phyloP scores from a whole-genome alignment of 768 basidiomycete species.

The Boletus fagicola region DNA sequence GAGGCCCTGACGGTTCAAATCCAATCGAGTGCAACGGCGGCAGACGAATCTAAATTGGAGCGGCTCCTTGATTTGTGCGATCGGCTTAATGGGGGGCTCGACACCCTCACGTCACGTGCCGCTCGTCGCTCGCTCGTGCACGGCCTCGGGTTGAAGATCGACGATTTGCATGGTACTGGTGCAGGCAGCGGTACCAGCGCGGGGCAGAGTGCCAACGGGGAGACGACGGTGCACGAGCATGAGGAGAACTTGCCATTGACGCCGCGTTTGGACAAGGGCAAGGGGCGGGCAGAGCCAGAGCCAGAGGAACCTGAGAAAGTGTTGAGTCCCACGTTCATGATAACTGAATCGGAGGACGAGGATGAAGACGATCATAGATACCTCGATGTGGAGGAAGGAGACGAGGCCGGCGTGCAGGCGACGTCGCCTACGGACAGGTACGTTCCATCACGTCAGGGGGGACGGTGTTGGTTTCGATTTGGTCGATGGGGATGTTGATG shows the following conservation, averaged over 20 bases:
- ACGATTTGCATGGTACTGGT: conserved; percentile 26
- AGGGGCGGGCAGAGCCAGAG: conserved; percentile 66
- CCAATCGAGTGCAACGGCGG: conserved; percentile 39
- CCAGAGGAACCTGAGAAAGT: conserved; percentile 69
- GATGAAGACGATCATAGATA: conserved; percentile 41
- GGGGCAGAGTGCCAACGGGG: conserved; percentile 2
- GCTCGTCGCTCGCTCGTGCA: conserved; percentile 42
- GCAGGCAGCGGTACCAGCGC: conserved; percentile 35
- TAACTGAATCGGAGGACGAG: conserved; percentile 53
- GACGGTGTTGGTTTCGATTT: not conserved
- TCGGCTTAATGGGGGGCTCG: conserved; percentile 55
- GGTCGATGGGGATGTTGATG: not conserved
- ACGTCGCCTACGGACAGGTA: conserved; percentile 50
- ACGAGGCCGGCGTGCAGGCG: conserved; percentile 18
- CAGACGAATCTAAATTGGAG: conserved; percentile 60
- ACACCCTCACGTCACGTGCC: conserved; percentile 40
- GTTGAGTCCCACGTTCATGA: conserved; percentile 62
- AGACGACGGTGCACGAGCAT: conserved; percentile 11
- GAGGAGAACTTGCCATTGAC: conserved; percentile 45
- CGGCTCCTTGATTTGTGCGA: conserved; percentile 75
- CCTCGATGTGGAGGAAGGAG: conserved; percentile 38
- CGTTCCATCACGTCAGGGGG: conserved; percentile 14
- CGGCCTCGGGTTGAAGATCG: conserved; percentile 45
- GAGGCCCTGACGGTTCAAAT: conserved; percentile 52
- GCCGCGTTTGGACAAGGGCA: conserved; percentile 75